Evolutionary conservation across 352 stramenopile species (phyloP).

Genomic region (Phytopythium aichiense): DNA sequence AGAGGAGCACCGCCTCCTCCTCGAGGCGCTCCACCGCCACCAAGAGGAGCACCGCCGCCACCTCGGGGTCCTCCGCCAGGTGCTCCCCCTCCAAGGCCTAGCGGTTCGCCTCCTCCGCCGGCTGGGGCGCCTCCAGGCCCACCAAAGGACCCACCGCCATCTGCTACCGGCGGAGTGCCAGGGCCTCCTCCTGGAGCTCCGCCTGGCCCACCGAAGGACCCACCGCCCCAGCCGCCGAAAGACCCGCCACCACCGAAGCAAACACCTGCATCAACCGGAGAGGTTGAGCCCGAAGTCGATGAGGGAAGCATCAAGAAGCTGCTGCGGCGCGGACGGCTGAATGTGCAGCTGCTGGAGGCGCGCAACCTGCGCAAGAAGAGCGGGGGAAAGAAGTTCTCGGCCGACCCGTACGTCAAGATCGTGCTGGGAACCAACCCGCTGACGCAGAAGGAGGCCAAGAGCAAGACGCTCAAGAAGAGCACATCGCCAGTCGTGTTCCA

Average conservation of each 20-base stretch:
- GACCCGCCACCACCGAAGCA: slow-evolving; percentile 30
- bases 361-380: slow-evolving; percentile 58
- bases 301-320: slow-evolving; percentile 35
- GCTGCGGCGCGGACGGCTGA: slow-evolving; percentile 62
- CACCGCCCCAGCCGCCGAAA: slow-evolving; percentile 47
- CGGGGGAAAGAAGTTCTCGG: slow-evolving; percentile 53
- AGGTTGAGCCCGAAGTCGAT: slow-evolving; percentile 11
- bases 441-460: slow-evolving; percentile 66
- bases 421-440: slow-evolving; percentile 71
- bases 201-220: slow-evolving; percentile 38
- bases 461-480: slow-evolving; percentile 81
- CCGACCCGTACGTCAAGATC: slow-evolving; percentile 82
- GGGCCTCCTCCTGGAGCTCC: slow-evolving; percentile 24
- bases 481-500: slow-evolving; percentile 79
- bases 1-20: not conserved
- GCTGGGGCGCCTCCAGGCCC: slow-evolving; percentile 21
- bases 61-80: slow-evolving; percentile 4
- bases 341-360: slow-evolving; percentile 68
- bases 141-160: slow-evolving; percentile 11
- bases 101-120: slow-evolving; percentile 24
- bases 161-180: slow-evolving; percentile 14
- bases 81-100: slow-evolving; percentile 19
- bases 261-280: slow-evolving; percentile 1
- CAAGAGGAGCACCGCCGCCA: slow-evolving; percentile 1
- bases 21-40: not conserved